Evolutionary conservation across 805 yeast genomes (phyloP).

Genomic region (Candida glaebosa): DNA sequence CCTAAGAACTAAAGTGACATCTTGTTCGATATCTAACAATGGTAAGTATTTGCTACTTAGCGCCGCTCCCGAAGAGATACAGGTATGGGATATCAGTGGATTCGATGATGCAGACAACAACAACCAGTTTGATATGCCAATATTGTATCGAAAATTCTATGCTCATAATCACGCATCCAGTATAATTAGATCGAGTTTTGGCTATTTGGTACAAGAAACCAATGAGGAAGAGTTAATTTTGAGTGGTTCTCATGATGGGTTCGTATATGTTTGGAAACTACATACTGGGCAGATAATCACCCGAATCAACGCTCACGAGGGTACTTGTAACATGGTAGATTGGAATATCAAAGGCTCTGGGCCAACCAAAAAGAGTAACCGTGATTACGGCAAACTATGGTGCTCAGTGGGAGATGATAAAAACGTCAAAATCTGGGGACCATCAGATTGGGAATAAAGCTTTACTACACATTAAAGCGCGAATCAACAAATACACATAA

Average conservation of each 20-base stretch:
- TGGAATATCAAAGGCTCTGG: conserved; percentile 47
- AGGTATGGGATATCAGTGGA: conserved; percentile 67
- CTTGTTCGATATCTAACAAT: conserved; percentile 53
- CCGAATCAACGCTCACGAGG: conserved; percentile 58
- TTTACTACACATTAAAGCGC: background rate
- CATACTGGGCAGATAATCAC: conserved; percentile 64
- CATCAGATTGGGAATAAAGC: conserved; percentile 9
- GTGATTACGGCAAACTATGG: conserved; percentile 51
- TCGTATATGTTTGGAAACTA: conserved; percentile 74
- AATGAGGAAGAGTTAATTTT: conserved; percentile 60
- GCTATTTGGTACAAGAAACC: conserved; percentile 42
- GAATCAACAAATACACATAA: background rate
- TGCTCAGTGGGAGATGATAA: conserved; percentile 87
- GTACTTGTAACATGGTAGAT: conserved; percentile 72
- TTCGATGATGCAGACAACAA: conserved; percentile 26
- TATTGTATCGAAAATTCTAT: conserved; percentile 57
- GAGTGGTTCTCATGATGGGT: conserved; percentile 84
- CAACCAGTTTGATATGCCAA: conserved; percentile 21
- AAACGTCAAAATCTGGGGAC: conserved; percentile 64
- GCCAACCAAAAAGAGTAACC: conserved; percentile 13
- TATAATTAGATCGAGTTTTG: conserved; percentile 75
- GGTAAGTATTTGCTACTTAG: conserved; percentile 60
- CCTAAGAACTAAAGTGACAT: conserved; percentile 59
- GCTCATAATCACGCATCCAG: conserved; percentile 72
- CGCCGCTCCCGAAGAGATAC: conserved; percentile 71